Percentiles rank a stretch among this genome's conserved stretches.
Conservation (phyloP, 352 stramenopile genomes). For the Phytophthora pini region DNA sequence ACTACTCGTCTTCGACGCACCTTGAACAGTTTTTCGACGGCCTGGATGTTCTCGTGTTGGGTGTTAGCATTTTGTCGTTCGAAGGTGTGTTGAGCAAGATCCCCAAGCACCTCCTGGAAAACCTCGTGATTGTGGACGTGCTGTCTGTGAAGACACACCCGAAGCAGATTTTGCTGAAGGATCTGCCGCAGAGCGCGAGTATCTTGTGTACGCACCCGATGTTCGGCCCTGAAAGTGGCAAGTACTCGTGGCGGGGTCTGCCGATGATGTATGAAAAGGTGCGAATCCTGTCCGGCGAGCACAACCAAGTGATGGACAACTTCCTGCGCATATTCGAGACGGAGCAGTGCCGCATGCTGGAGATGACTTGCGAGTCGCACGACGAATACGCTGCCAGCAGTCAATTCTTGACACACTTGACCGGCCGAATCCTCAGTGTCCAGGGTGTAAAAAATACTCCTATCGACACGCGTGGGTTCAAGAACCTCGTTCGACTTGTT, state of each 20-base stretch:
- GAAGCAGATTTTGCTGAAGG: slow-evolving; percentile 92
- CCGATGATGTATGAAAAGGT: slow-evolving; percentile 98
- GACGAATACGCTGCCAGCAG: slow-evolving; percentile 97
- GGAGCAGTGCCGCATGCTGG: slow-evolving; percentile 97
- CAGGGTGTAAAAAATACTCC: slow-evolving; percentile 87
- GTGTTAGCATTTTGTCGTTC: slow-evolving; percentile 85
- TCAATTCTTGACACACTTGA: slow-evolving; percentile 99
- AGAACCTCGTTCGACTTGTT: slow-evolving; percentile 97
- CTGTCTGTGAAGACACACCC: slow-evolving; percentile 98
- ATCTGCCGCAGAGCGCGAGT: slow-evolving; percentile 89
- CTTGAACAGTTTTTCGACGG: slow-evolving; percentile 91
- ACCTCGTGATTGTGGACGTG: slow-evolving; percentile 96
- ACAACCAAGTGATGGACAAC: slow-evolving; percentile 78
- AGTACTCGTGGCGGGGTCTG: slow-evolving; percentile 94
- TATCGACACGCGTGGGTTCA: slow-evolving; percentile 98
- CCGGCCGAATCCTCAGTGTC: slow-evolving; percentile 95
- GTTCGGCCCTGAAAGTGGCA: slow-evolving; percentile 97
- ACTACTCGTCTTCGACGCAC: slow-evolving; percentile 67
- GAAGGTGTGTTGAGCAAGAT: slow-evolving; percentile 71
- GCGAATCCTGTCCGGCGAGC: slow-evolving; percentile 70
- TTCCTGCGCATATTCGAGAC: slow-evolving; percentile 97
- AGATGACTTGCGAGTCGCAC: slow-evolving; percentile 96
- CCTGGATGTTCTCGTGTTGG: slow-evolving; percentile 95
- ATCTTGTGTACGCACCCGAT: slow-evolving; percentile 98
- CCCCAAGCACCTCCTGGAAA: slow-evolving; percentile 73